Evolutionary conservation across 2,329 filamentous ascomycete genomes (phyloP).

Genomic region (Hymenoscyphus occultus): DNA sequence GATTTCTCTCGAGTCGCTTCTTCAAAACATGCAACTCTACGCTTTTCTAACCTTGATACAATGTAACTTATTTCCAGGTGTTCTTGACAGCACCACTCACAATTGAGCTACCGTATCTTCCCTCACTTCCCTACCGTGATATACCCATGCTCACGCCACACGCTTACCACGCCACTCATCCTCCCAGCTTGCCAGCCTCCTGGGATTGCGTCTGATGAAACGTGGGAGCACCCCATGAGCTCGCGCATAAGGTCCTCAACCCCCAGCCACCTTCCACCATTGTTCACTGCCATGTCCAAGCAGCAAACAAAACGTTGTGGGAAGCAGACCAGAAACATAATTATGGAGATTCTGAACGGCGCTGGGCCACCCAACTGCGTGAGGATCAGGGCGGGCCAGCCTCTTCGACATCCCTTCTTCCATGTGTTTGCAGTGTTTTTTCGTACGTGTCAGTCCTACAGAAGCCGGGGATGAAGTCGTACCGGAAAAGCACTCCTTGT

Average conservation of each 20-base stretch:
- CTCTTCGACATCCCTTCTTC: neutral
- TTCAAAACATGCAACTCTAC: neutral
- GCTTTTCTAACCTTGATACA: neutral
- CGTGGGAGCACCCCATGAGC: neutral
- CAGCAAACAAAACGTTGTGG: neutral
- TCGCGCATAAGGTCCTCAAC: neutral
- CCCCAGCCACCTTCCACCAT: neutral
- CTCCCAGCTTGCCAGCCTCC: conserved; percentile 1
- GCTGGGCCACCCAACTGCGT: neutral
- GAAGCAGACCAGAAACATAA: conserved; percentile 1
- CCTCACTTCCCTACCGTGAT: neutral
- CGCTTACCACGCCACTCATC: conserved; percentile 4
- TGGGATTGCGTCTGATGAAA: conserved; percentile 3
- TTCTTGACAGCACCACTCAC: neutral
- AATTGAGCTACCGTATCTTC: neutral
- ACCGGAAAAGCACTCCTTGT: neutral
- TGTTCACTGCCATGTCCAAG: neutral
- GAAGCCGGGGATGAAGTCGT: neutral
- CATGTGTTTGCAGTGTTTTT: neutral
- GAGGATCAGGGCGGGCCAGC: neutral
- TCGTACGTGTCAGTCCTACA: neutral
- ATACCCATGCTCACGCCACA: neutral
- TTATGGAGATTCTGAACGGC: neutral
- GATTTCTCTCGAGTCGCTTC: neutral
- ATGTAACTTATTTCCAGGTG: neutral